Conservation (phyloP, 2,329 filamentous ascomycete genomes). For the Pseudopyrenochaeta lycopersici region DNA sequence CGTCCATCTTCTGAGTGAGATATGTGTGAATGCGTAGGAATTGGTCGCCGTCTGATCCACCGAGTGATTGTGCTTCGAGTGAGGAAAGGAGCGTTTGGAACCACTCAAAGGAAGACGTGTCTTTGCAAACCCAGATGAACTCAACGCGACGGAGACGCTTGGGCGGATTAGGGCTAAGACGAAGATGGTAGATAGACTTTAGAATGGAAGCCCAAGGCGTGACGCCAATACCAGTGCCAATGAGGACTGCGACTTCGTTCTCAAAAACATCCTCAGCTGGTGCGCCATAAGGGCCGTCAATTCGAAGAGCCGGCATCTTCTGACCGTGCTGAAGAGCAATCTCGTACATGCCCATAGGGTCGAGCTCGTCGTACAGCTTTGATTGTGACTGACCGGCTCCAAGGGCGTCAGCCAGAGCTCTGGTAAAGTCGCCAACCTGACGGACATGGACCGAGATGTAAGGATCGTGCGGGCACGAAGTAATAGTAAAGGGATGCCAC, state of each 20-base stretch:
- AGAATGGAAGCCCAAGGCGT: slow-evolving; percentile 87
- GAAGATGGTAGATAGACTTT: slow-evolving; percentile 98
- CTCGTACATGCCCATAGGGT: slow-evolving; percentile 97
- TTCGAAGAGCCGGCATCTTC: slow-evolving; percentile 86
- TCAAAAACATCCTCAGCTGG: slow-evolving; percentile 97
- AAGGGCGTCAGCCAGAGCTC: slow-evolving; percentile 91
- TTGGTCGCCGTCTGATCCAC: slow-evolving; percentile 71
- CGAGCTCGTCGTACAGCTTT: slow-evolving; percentile 88
- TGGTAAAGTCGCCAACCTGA: slow-evolving; percentile 96
- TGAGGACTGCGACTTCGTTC: slow-evolving; percentile 86
- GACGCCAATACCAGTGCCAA: slow-evolving; percentile 87
- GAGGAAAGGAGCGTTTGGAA: slow-evolving; percentile 94
- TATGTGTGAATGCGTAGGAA: slow-evolving; percentile 99
- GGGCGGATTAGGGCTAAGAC: slow-evolving; percentile 87
- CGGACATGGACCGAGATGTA: slow-evolving; percentile 95
- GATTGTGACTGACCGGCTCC: slow-evolving; percentile 87
- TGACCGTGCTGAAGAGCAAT: slow-evolving; percentile 93
- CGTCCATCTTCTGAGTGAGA: slow-evolving; percentile 90
- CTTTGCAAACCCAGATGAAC: slow-evolving; percentile 98
- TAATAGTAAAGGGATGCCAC: slow-evolving; percentile 99
- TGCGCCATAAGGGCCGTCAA: slow-evolving; percentile 95
- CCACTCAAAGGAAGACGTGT: slow-evolving; percentile 97
- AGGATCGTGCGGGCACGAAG: slow-evolving; percentile 93
- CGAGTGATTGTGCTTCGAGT: slow-evolving; percentile 83
- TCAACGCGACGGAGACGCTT: slow-evolving; percentile 91